phyloP scores from a whole-genome alignment of 2,329 filamentous ascomycete species.

The Phialocephala sp. region DNA sequence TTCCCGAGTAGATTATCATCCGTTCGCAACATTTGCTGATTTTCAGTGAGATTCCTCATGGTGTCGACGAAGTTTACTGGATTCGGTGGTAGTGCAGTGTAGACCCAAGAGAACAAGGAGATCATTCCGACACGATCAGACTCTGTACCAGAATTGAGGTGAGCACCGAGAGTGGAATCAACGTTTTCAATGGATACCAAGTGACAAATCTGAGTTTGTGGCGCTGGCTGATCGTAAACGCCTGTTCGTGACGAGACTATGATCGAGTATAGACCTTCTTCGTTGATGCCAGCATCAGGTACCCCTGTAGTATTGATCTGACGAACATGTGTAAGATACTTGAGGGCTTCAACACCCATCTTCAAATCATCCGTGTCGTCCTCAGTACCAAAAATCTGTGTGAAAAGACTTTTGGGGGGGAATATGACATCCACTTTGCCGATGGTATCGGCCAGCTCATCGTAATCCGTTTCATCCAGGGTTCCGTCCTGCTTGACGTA shows the following conservation, averaged over 20 bases:
- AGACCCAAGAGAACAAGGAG: constrained; percentile 50
- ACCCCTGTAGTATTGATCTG: constrained; percentile 49
- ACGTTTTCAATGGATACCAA: constrained; percentile 48
- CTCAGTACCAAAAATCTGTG: not conserved
- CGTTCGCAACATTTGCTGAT: constrained; percentile 28
- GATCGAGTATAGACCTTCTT: constrained; percentile 44
- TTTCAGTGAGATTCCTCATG: constrained; percentile 38
- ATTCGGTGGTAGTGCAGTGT: constrained; percentile 44
- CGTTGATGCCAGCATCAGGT: constrained; percentile 45
- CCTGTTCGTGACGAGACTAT: constrained; percentile 46
- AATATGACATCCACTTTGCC: not conserved
- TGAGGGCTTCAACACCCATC: not conserved
- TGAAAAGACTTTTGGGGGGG: not conserved
- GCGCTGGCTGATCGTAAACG: constrained; percentile 35
- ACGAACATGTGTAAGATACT: constrained; percentile 45
- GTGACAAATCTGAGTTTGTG: constrained; percentile 44
- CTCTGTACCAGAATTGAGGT: constrained; percentile 4
- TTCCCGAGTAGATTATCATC: not conserved
- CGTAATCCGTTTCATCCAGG: not conserved
- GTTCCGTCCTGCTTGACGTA: not conserved
- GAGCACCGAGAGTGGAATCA: constrained; percentile 39
- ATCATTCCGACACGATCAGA: constrained; percentile 38
- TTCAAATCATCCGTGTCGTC: not conserved
- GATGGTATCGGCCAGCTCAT: not conserved
- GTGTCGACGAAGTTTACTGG: constrained; percentile 45